These are phyloP conservation scores for Phymatotrichopsis omnivora DNA, from an alignment of 2,329 filamentous ascomycete genomes.

Conservation along the genomic window DNA sequence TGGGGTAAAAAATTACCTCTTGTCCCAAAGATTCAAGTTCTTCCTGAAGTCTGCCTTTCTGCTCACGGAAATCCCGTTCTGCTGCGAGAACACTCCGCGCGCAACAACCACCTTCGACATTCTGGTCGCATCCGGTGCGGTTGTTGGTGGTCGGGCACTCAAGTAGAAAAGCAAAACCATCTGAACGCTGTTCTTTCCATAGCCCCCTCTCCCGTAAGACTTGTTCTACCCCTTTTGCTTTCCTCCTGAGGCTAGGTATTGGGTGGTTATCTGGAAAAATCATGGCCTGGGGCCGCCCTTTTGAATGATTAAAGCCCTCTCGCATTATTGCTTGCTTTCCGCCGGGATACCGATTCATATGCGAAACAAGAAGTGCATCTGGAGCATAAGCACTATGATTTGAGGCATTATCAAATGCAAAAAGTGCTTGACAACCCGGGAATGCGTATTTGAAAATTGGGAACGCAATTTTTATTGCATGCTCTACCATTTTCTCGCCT, in stretches of 20 bases:
- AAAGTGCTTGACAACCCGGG: constrained; percentile 1
- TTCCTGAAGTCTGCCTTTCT: constrained; percentile 5
- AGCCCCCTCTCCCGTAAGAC: constrained; percentile 1
- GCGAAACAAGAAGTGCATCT: constrained; percentile 6
- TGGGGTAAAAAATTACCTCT: constrained; percentile 1
- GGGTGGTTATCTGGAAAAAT: neutral
- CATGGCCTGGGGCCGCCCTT: neutral
- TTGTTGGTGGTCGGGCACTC: neutral
- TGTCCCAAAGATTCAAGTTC: constrained; percentile 1
- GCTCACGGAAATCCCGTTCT: constrained; percentile 4
- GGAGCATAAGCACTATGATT: constrained; percentile 3
- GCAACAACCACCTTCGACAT: neutral
- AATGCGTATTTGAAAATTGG: constrained; percentile 5
- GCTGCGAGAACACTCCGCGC: neutral
- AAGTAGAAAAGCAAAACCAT: neutral
- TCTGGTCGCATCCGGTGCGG: neutral
- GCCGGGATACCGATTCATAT: constrained; percentile 5
- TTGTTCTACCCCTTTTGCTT: too few species aligned
- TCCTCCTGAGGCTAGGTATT: neutral
- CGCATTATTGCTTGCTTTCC: neutral
- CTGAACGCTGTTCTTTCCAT: neutral
- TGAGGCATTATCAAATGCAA: constrained; percentile 9
- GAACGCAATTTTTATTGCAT: neutral
- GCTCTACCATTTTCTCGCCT: constrained; percentile 3
- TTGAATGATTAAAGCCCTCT: constrained; percentile 1